Evolutionary conservation across 2,329 filamentous ascomycete genomes (phyloP), one percentile per base, ranked within the genome.

Genomic region (Penicillium sp.): DNA sequence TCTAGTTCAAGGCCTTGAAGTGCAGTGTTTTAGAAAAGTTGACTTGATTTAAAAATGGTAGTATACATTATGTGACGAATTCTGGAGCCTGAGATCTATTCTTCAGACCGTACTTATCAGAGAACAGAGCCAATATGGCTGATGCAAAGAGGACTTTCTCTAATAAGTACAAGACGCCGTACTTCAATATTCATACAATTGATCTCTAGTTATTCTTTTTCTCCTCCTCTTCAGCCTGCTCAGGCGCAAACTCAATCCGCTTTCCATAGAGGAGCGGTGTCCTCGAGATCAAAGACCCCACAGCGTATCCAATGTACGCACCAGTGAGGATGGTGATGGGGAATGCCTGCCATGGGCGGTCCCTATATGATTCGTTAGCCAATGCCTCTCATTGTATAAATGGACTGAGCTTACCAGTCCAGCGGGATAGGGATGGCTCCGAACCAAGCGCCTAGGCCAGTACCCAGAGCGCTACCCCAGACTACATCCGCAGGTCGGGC

Each of bases 271-370:
- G 26, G 6, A 73, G 58, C 0, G 75, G 71, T 12, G 73, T 68
- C 19, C 75, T 70, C 22, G 68, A 70, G 33, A 73, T 22, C 59
- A 75, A 62, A 7, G 71, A 69, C 1, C 93, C 93, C 13, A 91
- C 67, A 1, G 87, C 83, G 76, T 91, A 93, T 1, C 95, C 95
- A 6, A 87, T 79, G 77, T 96, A 98, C 19, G 91, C 84, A 2
- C 95, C 95, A 1, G 86, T 88, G 4, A 98, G 79, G 61, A 99
- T 91, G 0, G 95, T 99, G 53, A 98, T 89, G 0, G 95, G 95
- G 91, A 94, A 99, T 77, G 90, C 91, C 85, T 99, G 95, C 95
- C 95, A 99, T 70, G 96, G 93, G n/a, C 95, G 88, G 76, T 99
- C 95, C 85, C 84, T 85, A 65, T 3, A 42, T n/a, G 3, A 24